Base-by-base conservation (phyloP, 257 asterid genomes). In the Capsicum rhomboideum region DNA sequence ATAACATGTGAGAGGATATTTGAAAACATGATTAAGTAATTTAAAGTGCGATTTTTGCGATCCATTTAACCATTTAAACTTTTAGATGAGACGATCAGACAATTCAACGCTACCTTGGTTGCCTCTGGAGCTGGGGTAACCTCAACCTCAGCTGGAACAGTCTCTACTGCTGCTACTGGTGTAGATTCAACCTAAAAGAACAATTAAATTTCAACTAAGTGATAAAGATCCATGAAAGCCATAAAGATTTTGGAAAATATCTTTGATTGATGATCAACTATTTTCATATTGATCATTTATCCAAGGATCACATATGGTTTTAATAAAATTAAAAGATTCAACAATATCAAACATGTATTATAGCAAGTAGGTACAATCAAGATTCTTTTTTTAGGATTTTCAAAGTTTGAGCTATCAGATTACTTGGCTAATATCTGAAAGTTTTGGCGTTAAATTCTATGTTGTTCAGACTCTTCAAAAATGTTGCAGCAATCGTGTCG, bases 101-200 rank as follows among this genome's bases (percentile, higher is more conserved):
- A 17, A 42, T 28, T 50, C n/a, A 34, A 63, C 0, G 13, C 29
- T 64, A 37, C 80, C 79, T 46, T 49, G 13, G 55, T 40, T 31
- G 17, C 68, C 80, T 66, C 80, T 12, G 64, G 53, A 21, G 69
- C 37, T 50, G 85, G n/a, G 5, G 11, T n/a, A 12, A 9, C 80
- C 69, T 82, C 80, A 67, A 68, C 68, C 31, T 82, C 85, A n/a
- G 80, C 50, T 67, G 78, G 59, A 50, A 16, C 0, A 82, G 42
- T 67, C 80, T 82, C 85, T 67, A 55, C 66, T 54, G 78, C 31
- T 67, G 85, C 64, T 66, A 72, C 84, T 46, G 80, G 85, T 29
- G 55, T 14, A 66, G 85, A 82, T 68, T 82, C 80, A 52, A 82
- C 85, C 85, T 82, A 79, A 40, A 6, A 2, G 11, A 8, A 44